A percentile compares a stretch with the other conserved stretches of the same genome.
Evolutionary conservation across 495 filamentous ascomycete genomes (phyloP).

Genomic region (Saxispiralis lemnorum): DNA sequence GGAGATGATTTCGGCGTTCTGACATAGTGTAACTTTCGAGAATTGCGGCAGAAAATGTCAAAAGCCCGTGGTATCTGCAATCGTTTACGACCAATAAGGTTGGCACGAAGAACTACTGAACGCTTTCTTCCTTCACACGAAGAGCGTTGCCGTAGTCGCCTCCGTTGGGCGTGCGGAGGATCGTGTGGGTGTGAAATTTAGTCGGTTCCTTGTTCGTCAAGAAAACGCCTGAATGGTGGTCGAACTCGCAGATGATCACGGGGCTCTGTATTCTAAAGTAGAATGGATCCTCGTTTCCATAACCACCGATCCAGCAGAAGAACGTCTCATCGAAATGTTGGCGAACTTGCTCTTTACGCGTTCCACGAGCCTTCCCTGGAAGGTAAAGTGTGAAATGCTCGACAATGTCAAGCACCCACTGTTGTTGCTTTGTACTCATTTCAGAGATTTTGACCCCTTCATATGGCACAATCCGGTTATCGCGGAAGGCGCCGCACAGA

Average conservation of each 20-base stretch:
- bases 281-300: slow-evolving; percentile 46
- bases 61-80: too few species aligned
- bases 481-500: slow-evolving; percentile 54
- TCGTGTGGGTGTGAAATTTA: slow-evolving; percentile 59
- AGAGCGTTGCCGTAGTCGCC: slow-evolving; percentile 53
- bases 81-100: not conserved
- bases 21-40: too few species aligned
- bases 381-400: slow-evolving; percentile 47
- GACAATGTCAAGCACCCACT: slow-evolving; percentile 36
- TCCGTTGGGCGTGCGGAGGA: slow-evolving; percentile 49
- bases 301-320: slow-evolving; percentile 58
- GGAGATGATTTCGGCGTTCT: too few species aligned
- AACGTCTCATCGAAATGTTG: slow-evolving; percentile 45
- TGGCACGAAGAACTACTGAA: not conserved
- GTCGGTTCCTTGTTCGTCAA: slow-evolving; percentile 51
- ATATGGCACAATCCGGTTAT: slow-evolving; percentile 60
- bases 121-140: slow-evolving; percentile 14
- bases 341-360: slow-evolving; percentile 34
- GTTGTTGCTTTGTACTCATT: slow-evolving; percentile 31
- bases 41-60: too few species aligned
- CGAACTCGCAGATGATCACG: slow-evolving; percentile 54
- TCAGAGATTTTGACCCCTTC: slow-evolving; percentile 40
- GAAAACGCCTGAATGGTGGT: slow-evolving; percentile 63
- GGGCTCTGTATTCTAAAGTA: slow-evolving; percentile 62
- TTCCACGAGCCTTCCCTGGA: slow-evolving; percentile 31